A percentile compares a stretch with the other conserved stretches of the same genome.
phyloP scores from a whole-genome alignment of 2,329 filamentous ascomycete species.

The Magnaporthiopsis incrustans region DNA sequence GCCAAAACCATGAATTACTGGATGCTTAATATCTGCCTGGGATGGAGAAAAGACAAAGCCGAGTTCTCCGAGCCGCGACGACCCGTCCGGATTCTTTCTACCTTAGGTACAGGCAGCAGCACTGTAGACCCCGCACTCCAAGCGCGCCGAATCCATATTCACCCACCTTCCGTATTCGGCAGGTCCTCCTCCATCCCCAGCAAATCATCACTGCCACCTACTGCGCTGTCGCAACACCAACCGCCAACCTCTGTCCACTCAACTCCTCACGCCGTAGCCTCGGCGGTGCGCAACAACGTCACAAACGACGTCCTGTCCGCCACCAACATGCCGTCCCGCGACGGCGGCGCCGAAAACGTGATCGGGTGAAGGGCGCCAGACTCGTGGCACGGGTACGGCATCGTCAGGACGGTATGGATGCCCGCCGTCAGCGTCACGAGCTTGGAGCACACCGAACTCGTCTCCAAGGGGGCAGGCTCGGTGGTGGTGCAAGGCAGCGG shows the following conservation, averaged over 20 bases:
- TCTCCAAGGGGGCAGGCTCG: background rate
- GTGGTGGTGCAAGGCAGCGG: background rate
- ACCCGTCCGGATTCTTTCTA: too few relatives aligned
- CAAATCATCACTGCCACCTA: background rate
- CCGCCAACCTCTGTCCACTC: too few relatives aligned
- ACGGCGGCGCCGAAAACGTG: background rate
- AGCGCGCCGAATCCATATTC: background rate
- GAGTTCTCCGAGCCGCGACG: too few relatives aligned
- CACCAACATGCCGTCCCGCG: too few relatives aligned
- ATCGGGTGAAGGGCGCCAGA: background rate
- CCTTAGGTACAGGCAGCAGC: too few relatives aligned
- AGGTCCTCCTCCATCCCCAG: background rate
- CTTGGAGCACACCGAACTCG: background rate
- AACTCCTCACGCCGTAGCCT: too few relatives aligned
- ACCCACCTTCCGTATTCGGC: background rate
- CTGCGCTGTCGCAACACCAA: background rate
- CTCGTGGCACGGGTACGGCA: background rate
- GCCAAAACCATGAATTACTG: too few relatives aligned
- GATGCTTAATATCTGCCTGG: too few relatives aligned
- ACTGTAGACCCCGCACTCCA: too few relatives aligned
- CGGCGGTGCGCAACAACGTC: background rate
- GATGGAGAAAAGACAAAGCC: too few relatives aligned
- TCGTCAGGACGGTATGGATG: background rate
- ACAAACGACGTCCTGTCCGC: background rate
- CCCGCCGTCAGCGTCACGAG: background rate